Evolutionary conservation across 1,139 yeast species (phyloP).

Genomic region (Pichia sp.): DNA sequence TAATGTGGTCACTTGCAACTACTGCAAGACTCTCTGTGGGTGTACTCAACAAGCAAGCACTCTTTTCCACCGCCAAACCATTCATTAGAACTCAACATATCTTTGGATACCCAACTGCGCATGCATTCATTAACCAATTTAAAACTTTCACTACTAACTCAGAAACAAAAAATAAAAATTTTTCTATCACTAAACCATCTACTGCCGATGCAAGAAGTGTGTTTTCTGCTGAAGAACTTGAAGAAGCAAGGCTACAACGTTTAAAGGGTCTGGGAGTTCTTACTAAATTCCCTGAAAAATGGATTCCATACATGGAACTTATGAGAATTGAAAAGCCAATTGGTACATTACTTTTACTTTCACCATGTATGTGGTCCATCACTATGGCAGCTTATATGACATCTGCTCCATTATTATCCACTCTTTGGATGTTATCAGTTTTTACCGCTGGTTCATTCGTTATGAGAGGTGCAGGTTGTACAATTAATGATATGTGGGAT

Average conservation of each 20-base stretch:
- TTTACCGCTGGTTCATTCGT: conserved; percentile 81
- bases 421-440: conserved; percentile 52
- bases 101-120: not conserved
- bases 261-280: conserved; percentile 55
- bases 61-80: not conserved
- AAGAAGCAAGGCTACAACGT: conserved; percentile 51
- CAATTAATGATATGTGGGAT: conserved; percentile 86
- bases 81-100: too few species aligned
- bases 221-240: conserved; percentile 51
- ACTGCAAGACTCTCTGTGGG: not conserved
- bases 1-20: not conserved
- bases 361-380: conserved; percentile 81
- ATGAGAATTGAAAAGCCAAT: conserved; percentile 92
- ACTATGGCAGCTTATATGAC: conserved; percentile 79
- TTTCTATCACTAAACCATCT: conserved; percentile 3
- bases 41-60: not conserved
- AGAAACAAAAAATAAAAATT: not conserved
- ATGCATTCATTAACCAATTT: not conserved
- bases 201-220: conserved; percentile 15
- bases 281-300: conserved; percentile 55
- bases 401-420: conserved; percentile 59
- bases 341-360: conserved; percentile 75
- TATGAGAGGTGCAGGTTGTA: conserved; percentile 98
- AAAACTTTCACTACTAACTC: conserved; percentile 6
- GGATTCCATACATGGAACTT: conserved; percentile 87